Evolutionary conservation across 352 stramenopile genomes (phyloP), one percentile per base, ranked within the genome.

Genomic region (Globisporangium emineosum): DNA sequence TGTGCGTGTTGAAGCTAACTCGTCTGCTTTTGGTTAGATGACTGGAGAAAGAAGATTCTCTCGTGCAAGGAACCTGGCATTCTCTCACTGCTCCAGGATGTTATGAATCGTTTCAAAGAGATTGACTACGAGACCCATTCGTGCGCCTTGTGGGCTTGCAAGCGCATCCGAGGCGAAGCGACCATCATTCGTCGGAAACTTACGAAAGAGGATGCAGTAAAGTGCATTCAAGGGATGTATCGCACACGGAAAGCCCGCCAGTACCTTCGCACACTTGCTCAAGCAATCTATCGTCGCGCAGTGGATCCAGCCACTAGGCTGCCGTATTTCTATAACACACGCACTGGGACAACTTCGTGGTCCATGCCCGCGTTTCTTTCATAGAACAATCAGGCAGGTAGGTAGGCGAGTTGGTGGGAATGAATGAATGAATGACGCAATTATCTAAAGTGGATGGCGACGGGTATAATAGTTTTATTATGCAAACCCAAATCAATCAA

Each of bases 261-360:
- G 35, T 50, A 68, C 42, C 56, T 76, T 12, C 76, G 71, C n/a
- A 60, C 58, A 1, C 56, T 90, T 4, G 81, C 79, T 5, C 57
- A 50, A 6, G 55, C 59, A 0, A 60, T 88, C 15, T 92, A 90
- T 45, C 64, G 64, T 32, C 68, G 70, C 32, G 53, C 71, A 21
- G 66, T 86, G 1, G 83, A 92, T 40, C 78, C 81, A 12, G 52
- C 62, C 7, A 83, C 72, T 4, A 78, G 81, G 8, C 64, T 70
- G 29, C 29, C 33, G 7, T 92, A 90, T 49, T 74, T 79, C 29
- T 88, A 79, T 69, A 90, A 90, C 60, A 77, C 68, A 2, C 70
- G 72, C 13, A 90, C 83, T 5, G 79, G 79, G 32, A 67, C 70
- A 21, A 76, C 81, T 0, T 78, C 76, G 40, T 93, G 80, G 82